Evolutionary conservation across 768 basidiomycete species (phyloP).

Genomic region (Suillus paluster): DNA sequence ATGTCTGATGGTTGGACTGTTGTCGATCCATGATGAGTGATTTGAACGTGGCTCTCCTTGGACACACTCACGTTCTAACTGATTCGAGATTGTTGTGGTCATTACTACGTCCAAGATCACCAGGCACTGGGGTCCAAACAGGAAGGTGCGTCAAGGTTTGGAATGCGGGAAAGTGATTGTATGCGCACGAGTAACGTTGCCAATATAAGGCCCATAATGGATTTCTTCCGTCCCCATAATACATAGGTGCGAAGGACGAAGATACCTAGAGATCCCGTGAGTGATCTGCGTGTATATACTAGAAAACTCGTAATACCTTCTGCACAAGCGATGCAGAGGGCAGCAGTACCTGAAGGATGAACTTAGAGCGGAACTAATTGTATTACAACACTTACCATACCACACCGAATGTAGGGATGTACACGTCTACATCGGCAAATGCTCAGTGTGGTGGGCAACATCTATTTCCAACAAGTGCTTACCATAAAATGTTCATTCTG

Average conservation of each 20-base stretch:
- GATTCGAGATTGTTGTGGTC: neutral
- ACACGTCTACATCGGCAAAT: neutral
- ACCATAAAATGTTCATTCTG: no score
- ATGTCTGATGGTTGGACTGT: neutral
- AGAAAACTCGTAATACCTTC: no score
- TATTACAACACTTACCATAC: no score
- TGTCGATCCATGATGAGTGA: neutral
- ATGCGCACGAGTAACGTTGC: neutral
- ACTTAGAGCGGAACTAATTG: neutral
- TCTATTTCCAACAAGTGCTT: neutral
- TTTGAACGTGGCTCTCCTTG: neutral
- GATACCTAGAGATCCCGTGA: no score
- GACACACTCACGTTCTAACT: neutral
- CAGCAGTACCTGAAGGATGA: neutral
- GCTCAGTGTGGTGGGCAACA: neutral
- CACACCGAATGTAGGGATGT: neutral
- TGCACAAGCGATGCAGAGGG: neutral
- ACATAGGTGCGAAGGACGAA: no score
- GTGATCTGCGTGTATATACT: no score
- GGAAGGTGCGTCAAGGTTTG: neutral
- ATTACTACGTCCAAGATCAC: neutral
- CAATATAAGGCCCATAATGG: neutral
- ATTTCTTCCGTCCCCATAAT: no score
- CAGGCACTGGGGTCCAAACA: neutral
- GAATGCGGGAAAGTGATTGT: neutral